Conservation (phyloP, 2,329 filamentous ascomycete genomes). For the Trichophyton verrucosum region DNA sequence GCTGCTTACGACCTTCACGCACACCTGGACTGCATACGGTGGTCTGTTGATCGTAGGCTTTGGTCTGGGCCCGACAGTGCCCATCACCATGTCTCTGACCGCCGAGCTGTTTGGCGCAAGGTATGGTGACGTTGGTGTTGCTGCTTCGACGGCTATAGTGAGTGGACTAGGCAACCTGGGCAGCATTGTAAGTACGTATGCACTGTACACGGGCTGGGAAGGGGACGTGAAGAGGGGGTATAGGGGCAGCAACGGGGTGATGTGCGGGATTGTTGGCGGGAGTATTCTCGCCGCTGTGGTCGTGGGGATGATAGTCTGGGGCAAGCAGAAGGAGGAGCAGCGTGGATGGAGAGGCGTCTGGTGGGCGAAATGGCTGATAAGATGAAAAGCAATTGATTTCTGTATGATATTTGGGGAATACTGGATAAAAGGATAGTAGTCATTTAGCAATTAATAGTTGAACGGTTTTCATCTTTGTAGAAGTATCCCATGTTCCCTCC, state of each 20-base stretch:
- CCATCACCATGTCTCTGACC: slow-evolving; percentile 89
- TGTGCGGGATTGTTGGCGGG: slow-evolving; percentile 70
- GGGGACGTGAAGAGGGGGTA: slow-evolving; percentile 64
- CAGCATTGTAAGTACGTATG: slow-evolving; percentile 77
- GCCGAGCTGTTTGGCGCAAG: slow-evolving; percentile 80
- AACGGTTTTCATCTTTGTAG: too few relatives aligned
- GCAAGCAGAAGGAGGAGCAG: slow-evolving; percentile 25
- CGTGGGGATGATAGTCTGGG: slow-evolving; percentile 53
- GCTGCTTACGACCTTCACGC: slow-evolving; percentile 63
- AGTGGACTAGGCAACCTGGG: slow-evolving; percentile 79
- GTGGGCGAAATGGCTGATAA: slow-evolving; percentile 11
- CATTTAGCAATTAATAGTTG: not conserved
- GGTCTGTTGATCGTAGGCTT: slow-evolving; percentile 85
- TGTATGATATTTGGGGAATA: not conserved
- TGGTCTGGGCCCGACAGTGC: slow-evolving; percentile 78
- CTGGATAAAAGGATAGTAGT: not conserved
- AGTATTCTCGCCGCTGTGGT: slow-evolving; percentile 55
- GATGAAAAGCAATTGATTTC: not conserved
- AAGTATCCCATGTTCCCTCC: too few relatives aligned
- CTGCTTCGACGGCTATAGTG: slow-evolving; percentile 71
- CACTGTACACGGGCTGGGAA: slow-evolving; percentile 76
- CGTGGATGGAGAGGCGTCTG: slow-evolving; percentile 27
- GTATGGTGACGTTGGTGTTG: slow-evolving; percentile 82
- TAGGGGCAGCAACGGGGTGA: slow-evolving; percentile 70
- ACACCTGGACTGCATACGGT: slow-evolving; percentile 69